phyloP scores from a whole-genome alignment of 75 land plant species.

The Azolla pinnata region DNA sequence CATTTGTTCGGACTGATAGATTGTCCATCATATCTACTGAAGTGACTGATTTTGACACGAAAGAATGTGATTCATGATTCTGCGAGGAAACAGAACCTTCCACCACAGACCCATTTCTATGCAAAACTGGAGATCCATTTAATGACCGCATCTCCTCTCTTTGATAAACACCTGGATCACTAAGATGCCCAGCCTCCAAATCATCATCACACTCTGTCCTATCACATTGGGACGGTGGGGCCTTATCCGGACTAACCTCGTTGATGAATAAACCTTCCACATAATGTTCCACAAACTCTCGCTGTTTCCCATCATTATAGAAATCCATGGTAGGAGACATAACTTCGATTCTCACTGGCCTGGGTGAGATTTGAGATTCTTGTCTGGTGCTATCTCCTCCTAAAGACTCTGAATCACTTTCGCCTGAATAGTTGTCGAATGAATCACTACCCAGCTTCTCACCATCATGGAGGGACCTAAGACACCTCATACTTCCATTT shows the following conservation, averaged over 20 bases:
- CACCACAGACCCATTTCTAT: background rate
- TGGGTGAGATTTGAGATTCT: too few species aligned
- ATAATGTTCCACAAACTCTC: background rate
- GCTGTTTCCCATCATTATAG: background rate
- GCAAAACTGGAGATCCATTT: background rate
- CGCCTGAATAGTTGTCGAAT: too few species aligned
- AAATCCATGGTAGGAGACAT: background rate
- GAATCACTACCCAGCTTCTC: too few species aligned
- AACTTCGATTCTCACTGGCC: background rate
- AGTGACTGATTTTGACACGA: too few species aligned
- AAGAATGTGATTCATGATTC: background rate
- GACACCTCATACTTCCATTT: too few species aligned
- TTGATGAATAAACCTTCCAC: background rate
- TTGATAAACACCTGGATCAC: conserved; percentile 3
- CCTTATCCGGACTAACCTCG: background rate
- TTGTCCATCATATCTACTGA: too few species aligned
- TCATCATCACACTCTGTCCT: background rate
- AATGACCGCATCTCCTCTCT: background rate
- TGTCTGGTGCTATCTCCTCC: too few species aligned
- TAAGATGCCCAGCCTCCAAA: background rate
- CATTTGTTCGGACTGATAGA: too few species aligned
- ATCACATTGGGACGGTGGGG: too few species aligned
- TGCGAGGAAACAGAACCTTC: background rate
- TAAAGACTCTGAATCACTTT: too few species aligned
- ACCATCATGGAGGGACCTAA: too few species aligned